These are phyloP conservation scores for Gossypium longicalyx DNA, from an alignment of 345 rosid genomes.

Conservation along the genomic window DNA sequence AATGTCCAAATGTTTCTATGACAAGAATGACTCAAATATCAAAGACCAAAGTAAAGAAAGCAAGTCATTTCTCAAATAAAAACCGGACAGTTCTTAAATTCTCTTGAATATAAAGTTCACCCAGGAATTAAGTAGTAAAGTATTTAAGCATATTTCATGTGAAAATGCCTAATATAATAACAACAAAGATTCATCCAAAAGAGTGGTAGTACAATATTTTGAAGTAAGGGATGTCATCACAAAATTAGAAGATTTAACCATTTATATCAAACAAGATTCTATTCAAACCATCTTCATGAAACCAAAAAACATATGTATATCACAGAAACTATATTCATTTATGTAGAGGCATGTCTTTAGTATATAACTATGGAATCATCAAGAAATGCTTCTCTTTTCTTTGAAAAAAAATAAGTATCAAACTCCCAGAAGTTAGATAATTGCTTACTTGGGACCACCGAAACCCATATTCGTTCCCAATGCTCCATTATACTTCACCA, in stretches of 20 bases:
- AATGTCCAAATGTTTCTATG: background rate
- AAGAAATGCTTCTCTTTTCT: background rate
- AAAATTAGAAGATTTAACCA: background rate
- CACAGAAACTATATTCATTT: background rate
- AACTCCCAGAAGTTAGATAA: constrained; percentile 1
- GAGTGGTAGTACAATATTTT: background rate
- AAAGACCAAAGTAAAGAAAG: constrained; percentile 7
- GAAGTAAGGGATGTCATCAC: background rate
- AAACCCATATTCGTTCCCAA: constrained; percentile 42
- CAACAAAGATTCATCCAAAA: background rate
- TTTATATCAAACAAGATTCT: background rate
- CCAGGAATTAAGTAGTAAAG: background rate
- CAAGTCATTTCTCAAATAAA: background rate
- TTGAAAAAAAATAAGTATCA: background rate
- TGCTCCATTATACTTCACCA: constrained; percentile 41
- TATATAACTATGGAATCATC: background rate
- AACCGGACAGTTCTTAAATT: background rate
- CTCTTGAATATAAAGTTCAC: background rate
- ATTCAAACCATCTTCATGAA: background rate
- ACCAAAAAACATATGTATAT: background rate
- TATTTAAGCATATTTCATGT: background rate
- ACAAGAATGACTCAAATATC: background rate
- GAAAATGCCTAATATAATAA: background rate
- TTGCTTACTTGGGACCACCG: constrained; percentile 47
- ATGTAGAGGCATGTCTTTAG: background rate